These are phyloP conservation scores for Cystofilobasidium macerans DNA, from an alignment of 768 basidiomycete species.

Conservation along the genomic window DNA sequence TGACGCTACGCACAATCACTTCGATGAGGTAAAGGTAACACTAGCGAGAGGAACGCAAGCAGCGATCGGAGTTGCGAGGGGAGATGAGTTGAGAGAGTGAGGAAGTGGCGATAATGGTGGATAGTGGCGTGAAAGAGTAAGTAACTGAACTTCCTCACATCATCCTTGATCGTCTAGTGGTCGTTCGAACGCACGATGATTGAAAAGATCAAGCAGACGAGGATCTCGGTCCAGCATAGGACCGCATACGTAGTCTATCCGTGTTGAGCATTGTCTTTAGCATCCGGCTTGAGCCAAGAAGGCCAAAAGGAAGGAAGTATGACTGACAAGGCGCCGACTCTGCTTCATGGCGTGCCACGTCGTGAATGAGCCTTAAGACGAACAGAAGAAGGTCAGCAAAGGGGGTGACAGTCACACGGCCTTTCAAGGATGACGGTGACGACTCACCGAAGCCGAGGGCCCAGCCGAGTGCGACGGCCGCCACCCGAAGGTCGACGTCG, in stretches of 20 bases:
- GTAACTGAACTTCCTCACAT: no score
- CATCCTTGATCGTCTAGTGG: no score
- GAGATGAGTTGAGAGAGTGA: no score
- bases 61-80: no score
- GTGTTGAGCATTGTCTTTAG: no score
- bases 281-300: not conserved
- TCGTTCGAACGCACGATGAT: no score
- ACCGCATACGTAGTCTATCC: not conserved
- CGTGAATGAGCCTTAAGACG: not conserved
- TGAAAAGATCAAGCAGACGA: not conserved
- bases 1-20: not conserved
- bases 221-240: not conserved
- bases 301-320: not conserved
- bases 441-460: not conserved
- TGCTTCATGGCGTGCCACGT: constrained; percentile 1
- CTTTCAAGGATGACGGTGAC: not conserved
- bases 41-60: no score
- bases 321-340: not conserved
- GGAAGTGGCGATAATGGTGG: no score
- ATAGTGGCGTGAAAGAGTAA: no score
- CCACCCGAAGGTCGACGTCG: not conserved
- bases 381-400: no score
- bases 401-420: no score
- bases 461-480: not conserved
- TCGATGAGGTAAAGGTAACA: not conserved